A percentile compares a stretch with the other conserved stretches of the same genome.
Evolutionary conservation across 2,329 filamentous ascomycete genomes (phyloP).

Genomic region (Aspergillus jensenii): DNA sequence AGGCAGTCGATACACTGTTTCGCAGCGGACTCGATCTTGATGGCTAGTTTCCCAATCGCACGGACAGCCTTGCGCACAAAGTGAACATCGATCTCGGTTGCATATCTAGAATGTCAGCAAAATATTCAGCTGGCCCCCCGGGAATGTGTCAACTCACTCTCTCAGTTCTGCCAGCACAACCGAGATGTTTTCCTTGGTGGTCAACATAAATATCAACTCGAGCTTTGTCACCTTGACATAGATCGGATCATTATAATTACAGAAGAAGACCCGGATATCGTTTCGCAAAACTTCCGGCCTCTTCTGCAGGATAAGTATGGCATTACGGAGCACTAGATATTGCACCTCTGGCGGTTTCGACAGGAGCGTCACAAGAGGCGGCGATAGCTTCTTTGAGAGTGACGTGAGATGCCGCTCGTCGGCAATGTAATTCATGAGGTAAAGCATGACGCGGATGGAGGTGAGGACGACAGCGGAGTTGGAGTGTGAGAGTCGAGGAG

Average conservation of each 20-base stretch:
- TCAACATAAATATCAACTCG: conserved; percentile 98
- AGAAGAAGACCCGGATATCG: conserved; percentile 98
- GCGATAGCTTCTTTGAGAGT: conserved; percentile 88
- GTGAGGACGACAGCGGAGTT: conserved; percentile 96
- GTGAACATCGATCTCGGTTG: conserved; percentile 97
- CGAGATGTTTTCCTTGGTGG: conserved; percentile 90
- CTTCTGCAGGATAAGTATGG: conserved; percentile 87
- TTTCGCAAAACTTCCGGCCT: conserved; percentile 91
- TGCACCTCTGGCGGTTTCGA: conserved; percentile 98
- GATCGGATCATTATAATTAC: conserved; percentile 99
- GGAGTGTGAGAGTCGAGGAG: conserved; percentile 92
- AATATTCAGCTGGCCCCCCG: background rate
- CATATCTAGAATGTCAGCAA: conserved; percentile 56
- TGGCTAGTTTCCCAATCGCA: conserved; percentile 95
- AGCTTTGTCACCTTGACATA: conserved; percentile 99
- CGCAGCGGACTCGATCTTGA: conserved; percentile 96
- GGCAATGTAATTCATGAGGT: conserved; percentile 97
- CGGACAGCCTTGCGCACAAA: conserved; percentile 97
- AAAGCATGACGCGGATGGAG: conserved; percentile 92
- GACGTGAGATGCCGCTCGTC: conserved; percentile 85
- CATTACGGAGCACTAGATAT: conserved; percentile 91
- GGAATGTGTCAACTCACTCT: conserved; percentile 59
- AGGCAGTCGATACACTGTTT: conserved; percentile 88
- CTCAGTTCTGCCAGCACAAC: conserved; percentile 91
- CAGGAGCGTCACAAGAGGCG: conserved; percentile 87